phyloP scores from a whole-genome alignment of 1,284 basidiomycete species.

The Trametes sp. region DNA sequence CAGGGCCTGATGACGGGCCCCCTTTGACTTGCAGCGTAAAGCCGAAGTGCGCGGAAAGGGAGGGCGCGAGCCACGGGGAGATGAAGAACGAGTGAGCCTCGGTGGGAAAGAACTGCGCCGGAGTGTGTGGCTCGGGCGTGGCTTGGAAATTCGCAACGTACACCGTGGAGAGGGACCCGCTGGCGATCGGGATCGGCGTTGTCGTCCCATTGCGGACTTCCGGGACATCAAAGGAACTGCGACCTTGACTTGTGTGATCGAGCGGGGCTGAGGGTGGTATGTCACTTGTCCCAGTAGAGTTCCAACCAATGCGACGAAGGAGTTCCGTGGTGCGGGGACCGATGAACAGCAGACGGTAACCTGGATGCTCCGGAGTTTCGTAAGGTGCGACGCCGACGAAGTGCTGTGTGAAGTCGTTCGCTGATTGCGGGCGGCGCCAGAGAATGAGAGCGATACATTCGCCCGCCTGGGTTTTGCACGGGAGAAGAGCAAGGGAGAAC shows the following conservation, averaged over 20 bases:
- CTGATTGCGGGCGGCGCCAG: background rate
- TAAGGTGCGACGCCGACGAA: background rate
- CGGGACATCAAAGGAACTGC: background rate
- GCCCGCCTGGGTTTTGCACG: background rate
- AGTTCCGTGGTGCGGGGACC: background rate
- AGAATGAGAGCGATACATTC: conserved; percentile 1
- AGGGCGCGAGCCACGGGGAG: background rate
- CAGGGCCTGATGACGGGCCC: background rate
- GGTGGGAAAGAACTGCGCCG: background rate
- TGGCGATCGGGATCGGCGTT: background rate
- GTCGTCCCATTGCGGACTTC: too few relatives aligned
- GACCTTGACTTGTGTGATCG: background rate
- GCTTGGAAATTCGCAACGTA: background rate
- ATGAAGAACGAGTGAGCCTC: conserved; percentile 1
- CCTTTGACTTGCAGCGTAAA: background rate
- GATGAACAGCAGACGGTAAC: background rate
- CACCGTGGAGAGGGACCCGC: background rate
- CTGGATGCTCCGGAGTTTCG: background rate
- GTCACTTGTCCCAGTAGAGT: background rate
- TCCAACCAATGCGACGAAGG: background rate
- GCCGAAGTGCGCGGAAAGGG: background rate
- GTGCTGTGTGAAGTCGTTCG: background rate
- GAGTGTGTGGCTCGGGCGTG: background rate
- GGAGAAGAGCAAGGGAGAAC: conserved; percentile 1
- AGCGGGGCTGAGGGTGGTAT: background rate